These are phyloP conservation scores for Nakazawaea anatomiae DNA, from an alignment of 805 yeast species.

Conservation along the genomic window DNA sequence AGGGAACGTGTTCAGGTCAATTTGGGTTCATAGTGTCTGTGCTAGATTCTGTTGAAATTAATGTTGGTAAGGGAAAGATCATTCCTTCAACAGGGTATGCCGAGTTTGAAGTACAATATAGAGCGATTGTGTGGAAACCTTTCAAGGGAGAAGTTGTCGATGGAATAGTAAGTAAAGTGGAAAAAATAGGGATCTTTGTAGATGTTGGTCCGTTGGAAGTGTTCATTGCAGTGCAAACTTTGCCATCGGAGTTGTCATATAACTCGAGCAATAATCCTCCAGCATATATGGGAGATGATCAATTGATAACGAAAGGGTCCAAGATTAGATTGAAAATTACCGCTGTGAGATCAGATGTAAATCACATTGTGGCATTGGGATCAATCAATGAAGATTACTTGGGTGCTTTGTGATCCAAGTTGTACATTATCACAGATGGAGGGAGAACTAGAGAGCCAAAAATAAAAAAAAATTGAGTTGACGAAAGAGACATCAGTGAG, in stretches of 20 bases:
- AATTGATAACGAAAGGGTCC: slow-evolving; percentile 89
- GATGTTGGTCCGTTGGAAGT: slow-evolving; percentile 97
- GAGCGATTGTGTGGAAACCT: slow-evolving; percentile 98
- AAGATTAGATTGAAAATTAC: slow-evolving; percentile 92
- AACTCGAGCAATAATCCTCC: slow-evolving; percentile 97
- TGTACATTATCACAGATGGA: background rate
- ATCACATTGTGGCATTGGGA: slow-evolving; percentile 95
- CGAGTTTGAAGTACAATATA: slow-evolving; percentile 90
- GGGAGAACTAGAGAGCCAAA: background rate
- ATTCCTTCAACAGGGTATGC: slow-evolving; percentile 92
- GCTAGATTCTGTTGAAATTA: slow-evolving; percentile 88
- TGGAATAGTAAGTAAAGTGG: slow-evolving; percentile 90
- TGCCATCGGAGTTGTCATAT: slow-evolving; percentile 89
- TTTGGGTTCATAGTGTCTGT: slow-evolving; percentile 97
- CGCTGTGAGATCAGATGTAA: slow-evolving; percentile 96
- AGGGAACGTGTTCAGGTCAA: slow-evolving; percentile 98
- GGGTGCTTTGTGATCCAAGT: slow-evolving; percentile 58
- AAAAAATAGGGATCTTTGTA: slow-evolving; percentile 93
- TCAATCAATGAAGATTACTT: slow-evolving; percentile 96
- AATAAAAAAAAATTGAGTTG: background rate
- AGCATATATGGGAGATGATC: slow-evolving; percentile 94
- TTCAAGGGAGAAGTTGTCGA: slow-evolving; percentile 99
- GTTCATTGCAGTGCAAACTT: slow-evolving; percentile 89
- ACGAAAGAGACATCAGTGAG: too few species aligned
- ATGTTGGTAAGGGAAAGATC: slow-evolving; percentile 90